phyloP scores from a whole-genome alignment of 2,329 filamentous ascomycete genomes.

The Aspergillus hortae region DNA sequence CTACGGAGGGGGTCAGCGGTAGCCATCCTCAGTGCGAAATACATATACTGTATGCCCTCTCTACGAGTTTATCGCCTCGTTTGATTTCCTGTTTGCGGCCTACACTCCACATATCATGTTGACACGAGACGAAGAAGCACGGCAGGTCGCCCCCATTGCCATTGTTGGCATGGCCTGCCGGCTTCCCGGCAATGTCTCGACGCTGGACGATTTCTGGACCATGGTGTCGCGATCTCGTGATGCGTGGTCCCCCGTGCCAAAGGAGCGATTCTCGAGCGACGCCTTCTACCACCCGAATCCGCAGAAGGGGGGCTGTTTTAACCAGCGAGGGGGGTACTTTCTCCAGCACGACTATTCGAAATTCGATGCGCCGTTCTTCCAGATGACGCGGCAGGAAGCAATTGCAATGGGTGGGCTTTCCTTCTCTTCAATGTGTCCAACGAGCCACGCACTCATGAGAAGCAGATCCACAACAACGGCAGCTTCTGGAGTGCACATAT shows the following conservation, averaged over 20 bases:
- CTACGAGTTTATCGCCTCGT: too few species aligned
- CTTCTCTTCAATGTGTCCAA: too few species aligned
- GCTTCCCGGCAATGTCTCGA: slow-evolving; percentile 7
- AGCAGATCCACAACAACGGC: background rate
- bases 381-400: background rate
- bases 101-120: too few species aligned
- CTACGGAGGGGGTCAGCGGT: too few species aligned
- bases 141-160: background rate
- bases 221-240: slow-evolving; percentile 1
- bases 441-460: too few species aligned
- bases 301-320: background rate
- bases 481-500: slow-evolving; percentile 2
- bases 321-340: slow-evolving; percentile 14
- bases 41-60: too few species aligned
- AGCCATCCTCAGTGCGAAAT: too few species aligned
- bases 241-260: slow-evolving; percentile 1
- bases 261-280: slow-evolving; percentile 3
- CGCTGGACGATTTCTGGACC: slow-evolving; percentile 9
- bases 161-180: slow-evolving; percentile 12
- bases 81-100: too few species aligned
- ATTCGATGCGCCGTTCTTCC: slow-evolving; percentile 2
- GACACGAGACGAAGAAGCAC: too few species aligned
- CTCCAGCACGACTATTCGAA: slow-evolving; percentile 18
- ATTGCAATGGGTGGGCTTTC: background rate
- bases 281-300: slow-evolving; percentile 7